Evolutionary conservation across 2,329 filamentous ascomycete species (phyloP).

Genomic region (Amesomyces nigricolor): DNA sequence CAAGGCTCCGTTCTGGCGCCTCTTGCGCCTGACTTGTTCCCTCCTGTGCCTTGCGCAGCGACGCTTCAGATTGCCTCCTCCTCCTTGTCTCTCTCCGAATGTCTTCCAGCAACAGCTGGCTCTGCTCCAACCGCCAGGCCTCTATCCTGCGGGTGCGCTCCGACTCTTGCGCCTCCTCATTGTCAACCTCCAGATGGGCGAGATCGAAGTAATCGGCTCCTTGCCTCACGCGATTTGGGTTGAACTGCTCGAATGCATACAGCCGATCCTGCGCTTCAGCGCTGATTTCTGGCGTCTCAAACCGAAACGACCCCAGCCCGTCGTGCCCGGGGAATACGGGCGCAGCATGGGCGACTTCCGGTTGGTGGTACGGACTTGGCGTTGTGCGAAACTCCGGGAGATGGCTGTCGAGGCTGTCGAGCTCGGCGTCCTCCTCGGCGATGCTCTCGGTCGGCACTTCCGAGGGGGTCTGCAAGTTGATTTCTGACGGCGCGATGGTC

Average conservation of each 20-base stretch:
- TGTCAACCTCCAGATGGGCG: constrained; percentile 46
- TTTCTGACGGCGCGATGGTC: constrained; percentile 58
- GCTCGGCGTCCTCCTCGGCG: constrained; percentile 59
- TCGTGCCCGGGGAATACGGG: constrained; percentile 87
- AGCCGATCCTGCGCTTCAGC: constrained; percentile 71
- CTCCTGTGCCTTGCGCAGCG: constrained; percentile 20
- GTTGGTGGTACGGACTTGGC: constrained; percentile 39
- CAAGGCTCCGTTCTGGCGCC: constrained; percentile 28
- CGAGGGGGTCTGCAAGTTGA: constrained; percentile 31
- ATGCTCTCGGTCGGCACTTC: constrained; percentile 29
- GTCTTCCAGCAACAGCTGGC: constrained; percentile 75
- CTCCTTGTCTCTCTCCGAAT: constrained; percentile 78
- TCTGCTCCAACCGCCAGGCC: constrained; percentile 87
- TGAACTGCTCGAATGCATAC: constrained; percentile 83
- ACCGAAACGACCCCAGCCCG: constrained; percentile 77
- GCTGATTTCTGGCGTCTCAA: constrained; percentile 51
- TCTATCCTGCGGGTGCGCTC: constrained; percentile 83
- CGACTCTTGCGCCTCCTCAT: constrained; percentile 54
- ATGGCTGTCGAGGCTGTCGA: constrained; percentile 91
- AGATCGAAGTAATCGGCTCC: constrained; percentile 49
- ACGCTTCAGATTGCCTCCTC: constrained; percentile 54
- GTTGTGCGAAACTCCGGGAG: constrained; percentile 77
- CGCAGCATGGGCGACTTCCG: constrained; percentile 49
- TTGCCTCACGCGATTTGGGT: constrained; percentile 60
- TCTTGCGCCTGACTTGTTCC: constrained; percentile 31